phyloP scores from a whole-genome alignment of 768 basidiomycete genomes.

The Phanerochaete carnosa region DNA sequence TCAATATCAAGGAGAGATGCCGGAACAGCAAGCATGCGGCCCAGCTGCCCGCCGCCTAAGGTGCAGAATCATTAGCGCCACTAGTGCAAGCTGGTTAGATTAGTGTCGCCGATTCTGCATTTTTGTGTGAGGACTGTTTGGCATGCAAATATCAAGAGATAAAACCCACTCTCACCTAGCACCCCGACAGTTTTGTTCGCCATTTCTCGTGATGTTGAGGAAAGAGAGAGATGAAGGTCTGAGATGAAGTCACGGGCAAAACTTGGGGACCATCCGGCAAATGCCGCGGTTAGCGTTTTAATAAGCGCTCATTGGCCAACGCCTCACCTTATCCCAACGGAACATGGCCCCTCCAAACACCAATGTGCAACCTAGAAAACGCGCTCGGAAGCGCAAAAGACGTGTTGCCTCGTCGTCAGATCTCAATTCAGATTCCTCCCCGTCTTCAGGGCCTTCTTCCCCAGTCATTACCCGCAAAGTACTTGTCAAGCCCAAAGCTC shows the following conservation, averaged over 20 bases:
- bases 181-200: conserved; percentile 31
- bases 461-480: conserved; percentile 1
- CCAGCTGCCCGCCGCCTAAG: conserved; percentile 92
- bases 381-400: conserved; percentile 32
- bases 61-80: not conserved
- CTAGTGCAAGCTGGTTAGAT: not conserved
- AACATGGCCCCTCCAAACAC: conserved; percentile 12
- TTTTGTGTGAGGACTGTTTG: not conserved
- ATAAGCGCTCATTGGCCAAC: not conserved
- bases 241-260: not conserved
- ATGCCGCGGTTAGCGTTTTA: not conserved
- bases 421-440: conserved; percentile 18
- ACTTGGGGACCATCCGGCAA: conserved; percentile 1
- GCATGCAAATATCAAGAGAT: not conserved
- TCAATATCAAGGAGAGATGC: conserved; percentile 86
- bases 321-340: not conserved
- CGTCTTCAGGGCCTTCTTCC: conserved; percentile 2
- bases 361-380: conserved; percentile 24
- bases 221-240: not conserved
- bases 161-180: conserved; percentile 35
- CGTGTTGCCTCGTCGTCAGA: conserved; percentile 29
- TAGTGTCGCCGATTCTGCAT: not conserved
- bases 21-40: conserved; percentile 92
- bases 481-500: not conserved
- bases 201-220: conserved; percentile 13